These are phyloP conservation scores for Tricholoma furcatifolium DNA, from an alignment of 768 basidiomycete genomes.

Conservation along the genomic window DNA sequence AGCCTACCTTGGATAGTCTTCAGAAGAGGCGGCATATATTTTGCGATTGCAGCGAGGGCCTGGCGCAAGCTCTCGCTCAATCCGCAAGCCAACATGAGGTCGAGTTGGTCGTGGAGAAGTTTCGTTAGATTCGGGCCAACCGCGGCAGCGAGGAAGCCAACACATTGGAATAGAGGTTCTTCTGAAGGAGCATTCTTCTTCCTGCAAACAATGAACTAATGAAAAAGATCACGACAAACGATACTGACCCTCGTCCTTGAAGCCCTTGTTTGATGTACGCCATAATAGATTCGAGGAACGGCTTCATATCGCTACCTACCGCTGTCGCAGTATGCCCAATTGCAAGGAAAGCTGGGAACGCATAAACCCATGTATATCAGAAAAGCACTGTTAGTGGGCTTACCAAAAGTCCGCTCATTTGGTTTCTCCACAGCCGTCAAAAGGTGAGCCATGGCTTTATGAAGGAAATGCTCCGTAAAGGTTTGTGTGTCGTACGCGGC, in stretches of 20 bases:
- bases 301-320: constrained; percentile 93
- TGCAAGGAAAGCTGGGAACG: constrained; percentile 78
- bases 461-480: constrained; percentile 88
- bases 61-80: constrained; percentile 85
- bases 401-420: constrained; percentile 85
- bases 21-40: constrained; percentile 85
- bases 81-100: constrained; percentile 94
- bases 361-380: constrained; percentile 11
- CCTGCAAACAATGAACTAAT: constrained; percentile 27
- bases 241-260: constrained; percentile 73
- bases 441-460: constrained; percentile 92
- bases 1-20: constrained; percentile 85
- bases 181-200: constrained; percentile 92
- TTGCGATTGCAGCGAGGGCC: constrained; percentile 81
- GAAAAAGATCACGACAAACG: background rate
- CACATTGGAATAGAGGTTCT: constrained; percentile 95
- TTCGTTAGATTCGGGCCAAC: constrained; percentile 97
- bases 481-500: constrained; percentile 93
- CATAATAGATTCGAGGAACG: constrained; percentile 92
- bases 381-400: constrained; percentile 17
- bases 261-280: constrained; percentile 85
- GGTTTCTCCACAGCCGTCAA: constrained; percentile 87
- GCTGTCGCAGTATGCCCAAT: constrained; percentile 94
- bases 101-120: constrained; percentile 92
- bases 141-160: constrained; percentile 92